Evolutionary conservation across 2,329 filamentous ascomycete genomes (phyloP).

Genomic region (Trichoderma sp.): DNA sequence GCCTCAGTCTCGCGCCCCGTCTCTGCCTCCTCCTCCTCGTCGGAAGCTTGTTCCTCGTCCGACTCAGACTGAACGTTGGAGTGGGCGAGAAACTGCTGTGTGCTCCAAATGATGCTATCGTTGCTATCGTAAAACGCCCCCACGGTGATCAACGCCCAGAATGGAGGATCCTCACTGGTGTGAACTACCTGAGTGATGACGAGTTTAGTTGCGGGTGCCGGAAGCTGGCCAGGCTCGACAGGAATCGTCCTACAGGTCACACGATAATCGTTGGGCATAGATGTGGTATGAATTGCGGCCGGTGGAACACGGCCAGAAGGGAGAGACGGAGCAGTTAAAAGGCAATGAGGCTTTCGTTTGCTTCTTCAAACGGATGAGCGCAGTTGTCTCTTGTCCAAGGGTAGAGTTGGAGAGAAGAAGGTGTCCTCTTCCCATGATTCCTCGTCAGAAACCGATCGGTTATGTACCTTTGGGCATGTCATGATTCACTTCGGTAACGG

Average conservation of each 20-base stretch:
- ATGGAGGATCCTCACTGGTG: slow-evolving; percentile 31
- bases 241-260: slow-evolving; percentile 28
- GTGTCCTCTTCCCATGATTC: background rate
- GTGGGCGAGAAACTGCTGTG: slow-evolving; percentile 40
- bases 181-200: slow-evolving; percentile 43
- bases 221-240: slow-evolving; percentile 35
- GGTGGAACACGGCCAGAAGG: background rate
- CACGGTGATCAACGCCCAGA: slow-evolving; percentile 47
- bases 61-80: slow-evolving; percentile 28
- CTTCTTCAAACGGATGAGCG: background rate
- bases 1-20: slow-evolving; percentile 18
- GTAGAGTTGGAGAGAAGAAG: background rate
- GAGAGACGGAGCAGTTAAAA: background rate
- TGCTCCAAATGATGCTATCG: slow-evolving; percentile 44
- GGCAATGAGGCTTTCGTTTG: background rate
- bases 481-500: slow-evolving; percentile 15
- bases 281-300: background rate
- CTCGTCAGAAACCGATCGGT: background rate
- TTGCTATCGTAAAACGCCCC: slow-evolving; percentile 46
- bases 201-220: slow-evolving; percentile 45
- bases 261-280: slow-evolving; percentile 23
- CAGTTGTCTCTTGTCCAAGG: background rate
- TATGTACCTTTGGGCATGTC: slow-evolving; percentile 5
- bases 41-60: slow-evolving; percentile 24
- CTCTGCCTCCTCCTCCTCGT: background rate